These are phyloP conservation scores for Clonostachys byssicola DNA, from an alignment of 2,329 filamentous ascomycete genomes.

Conservation along the genomic window DNA sequence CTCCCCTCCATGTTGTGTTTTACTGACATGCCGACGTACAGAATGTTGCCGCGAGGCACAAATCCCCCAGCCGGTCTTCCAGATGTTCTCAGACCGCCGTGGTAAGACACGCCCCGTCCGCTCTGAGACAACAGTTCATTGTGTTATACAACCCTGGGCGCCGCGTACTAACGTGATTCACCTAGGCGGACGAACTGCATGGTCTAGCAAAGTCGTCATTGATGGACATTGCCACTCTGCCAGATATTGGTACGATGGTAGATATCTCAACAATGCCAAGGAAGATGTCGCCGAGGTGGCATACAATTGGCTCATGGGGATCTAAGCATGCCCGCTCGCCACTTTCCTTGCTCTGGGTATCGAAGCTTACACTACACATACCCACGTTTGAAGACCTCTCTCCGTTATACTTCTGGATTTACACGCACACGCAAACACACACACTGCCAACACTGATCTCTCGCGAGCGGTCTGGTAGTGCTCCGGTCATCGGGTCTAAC, in stretches of 20 bases:
- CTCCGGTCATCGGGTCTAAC: too few relatives aligned
- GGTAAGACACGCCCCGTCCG: conserved; percentile 33
- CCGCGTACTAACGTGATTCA: too few relatives aligned
- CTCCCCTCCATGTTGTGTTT: too few relatives aligned
- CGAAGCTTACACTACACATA: too few relatives aligned
- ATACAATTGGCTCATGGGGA: conserved; percentile 45
- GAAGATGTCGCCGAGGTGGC: conserved; percentile 90
- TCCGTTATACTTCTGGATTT: too few relatives aligned
- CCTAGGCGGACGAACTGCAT: conserved; percentile 81
- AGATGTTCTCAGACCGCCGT: conserved; percentile 66
- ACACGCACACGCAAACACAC: too few relatives aligned
- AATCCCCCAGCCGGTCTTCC: conserved; percentile 49
- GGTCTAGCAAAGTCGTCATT: conserved; percentile 79
- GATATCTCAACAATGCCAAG: conserved; percentile 80
- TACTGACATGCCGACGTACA: conserved; percentile 16
- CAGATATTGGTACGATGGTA: conserved; percentile 87
- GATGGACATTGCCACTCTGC: conserved; percentile 62
- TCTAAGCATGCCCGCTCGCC: too few relatives aligned
- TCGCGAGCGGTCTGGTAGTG: too few relatives aligned
- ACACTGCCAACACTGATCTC: too few relatives aligned
- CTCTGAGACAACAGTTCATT: background rate
- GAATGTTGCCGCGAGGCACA: conserved; percentile 49
- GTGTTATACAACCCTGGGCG: too few relatives aligned
- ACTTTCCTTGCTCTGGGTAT: too few relatives aligned
- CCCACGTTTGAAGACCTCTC: too few relatives aligned